These are phyloP conservation scores for Cokeromyces recurvatus DNA, from an alignment of 371 early-diverging fungal genomes.

Conservation along the genomic window DNA sequence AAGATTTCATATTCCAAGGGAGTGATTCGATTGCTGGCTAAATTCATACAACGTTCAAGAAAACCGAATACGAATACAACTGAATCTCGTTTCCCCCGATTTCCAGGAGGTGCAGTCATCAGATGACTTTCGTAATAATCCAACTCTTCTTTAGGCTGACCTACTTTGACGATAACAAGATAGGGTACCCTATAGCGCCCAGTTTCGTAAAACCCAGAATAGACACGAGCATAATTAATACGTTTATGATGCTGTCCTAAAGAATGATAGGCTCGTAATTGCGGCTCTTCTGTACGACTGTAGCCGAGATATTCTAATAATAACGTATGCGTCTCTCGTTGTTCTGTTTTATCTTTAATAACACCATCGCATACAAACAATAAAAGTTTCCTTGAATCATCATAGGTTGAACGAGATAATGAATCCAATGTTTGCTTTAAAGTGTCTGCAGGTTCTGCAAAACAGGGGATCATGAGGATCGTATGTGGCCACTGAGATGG, in stretches of 20 bases:
- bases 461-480: slow-evolving; percentile 41
- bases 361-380: slow-evolving; percentile 52
- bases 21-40: slow-evolving; percentile 33
- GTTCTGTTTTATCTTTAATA: slow-evolving; percentile 15
- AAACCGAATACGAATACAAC: slow-evolving; percentile 36
- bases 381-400: slow-evolving; percentile 43
- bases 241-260: slow-evolving; percentile 28
- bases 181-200: slow-evolving; percentile 47
- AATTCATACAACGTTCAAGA: slow-evolving; percentile 44
- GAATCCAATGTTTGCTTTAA: slow-evolving; percentile 46
- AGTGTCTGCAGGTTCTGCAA: slow-evolving; percentile 32
- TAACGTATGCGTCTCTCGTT: slow-evolving; percentile 26
- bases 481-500: slow-evolving; percentile 28
- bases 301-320: slow-evolving; percentile 39
- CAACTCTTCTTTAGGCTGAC: slow-evolving; percentile 23
- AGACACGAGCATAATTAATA: slow-evolving; percentile 39
- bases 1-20: slow-evolving; percentile 45
- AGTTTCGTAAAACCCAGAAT: slow-evolving; percentile 41
- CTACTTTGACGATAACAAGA: slow-evolving; percentile 40
- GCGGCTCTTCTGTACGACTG: slow-evolving; percentile 32
- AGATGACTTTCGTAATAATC: slow-evolving; percentile 1
- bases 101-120: slow-evolving; percentile 24
- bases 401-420: slow-evolving; percentile 39
- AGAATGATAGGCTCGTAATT: slow-evolving; percentile 31
- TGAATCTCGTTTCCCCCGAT: slow-evolving; percentile 46